Evolutionary conservation across 495 filamentous ascomycete species (phyloP).

Genomic region (Cladorrhinum samala): DNA sequence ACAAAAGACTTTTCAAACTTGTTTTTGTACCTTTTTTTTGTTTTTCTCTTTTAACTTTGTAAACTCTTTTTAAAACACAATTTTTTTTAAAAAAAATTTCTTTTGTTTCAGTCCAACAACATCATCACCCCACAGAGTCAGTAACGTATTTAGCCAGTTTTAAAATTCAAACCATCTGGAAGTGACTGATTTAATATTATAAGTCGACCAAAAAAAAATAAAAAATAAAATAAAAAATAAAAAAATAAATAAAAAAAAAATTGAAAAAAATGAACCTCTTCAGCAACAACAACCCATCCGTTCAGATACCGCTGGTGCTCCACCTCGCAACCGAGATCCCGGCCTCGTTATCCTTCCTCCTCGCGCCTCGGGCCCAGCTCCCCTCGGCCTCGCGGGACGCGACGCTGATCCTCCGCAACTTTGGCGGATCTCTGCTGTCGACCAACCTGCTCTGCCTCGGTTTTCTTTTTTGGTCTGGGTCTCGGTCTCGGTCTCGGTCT

Average conservation of each 20-base stretch:
- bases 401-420: slow-evolving; percentile 33
- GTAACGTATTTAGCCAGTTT: too few relatives aligned
- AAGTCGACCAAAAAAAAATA: too few relatives aligned
- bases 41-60: too few relatives aligned
- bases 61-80: too few relatives aligned
- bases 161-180: too few relatives aligned
- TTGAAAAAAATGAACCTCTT: not conserved
- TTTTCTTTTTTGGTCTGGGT: slow-evolving; percentile 16
- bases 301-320: slow-evolving; percentile 15
- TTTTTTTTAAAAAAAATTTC: too few relatives aligned
- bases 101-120: too few relatives aligned
- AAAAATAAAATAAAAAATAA: not conserved
- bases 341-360: slow-evolving; percentile 19
- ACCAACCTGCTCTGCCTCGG: slow-evolving; percentile 26
- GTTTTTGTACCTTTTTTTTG: too few relatives aligned
- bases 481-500: too few relatives aligned
- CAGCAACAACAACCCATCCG: not conserved
- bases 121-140: too few relatives aligned
- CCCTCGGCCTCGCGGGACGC: slow-evolving; percentile 23
- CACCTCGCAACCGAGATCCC: slow-evolving; percentile 20
- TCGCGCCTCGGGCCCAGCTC: slow-evolving; percentile 16
- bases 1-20: too few relatives aligned
- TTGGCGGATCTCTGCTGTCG: slow-evolving; percentile 33
- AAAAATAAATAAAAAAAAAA: not conserved
- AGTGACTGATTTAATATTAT: too few relatives aligned